Evolutionary conservation across 164 flowering plant species (phyloP).

Genomic region (Brasenia schreberi): DNA sequence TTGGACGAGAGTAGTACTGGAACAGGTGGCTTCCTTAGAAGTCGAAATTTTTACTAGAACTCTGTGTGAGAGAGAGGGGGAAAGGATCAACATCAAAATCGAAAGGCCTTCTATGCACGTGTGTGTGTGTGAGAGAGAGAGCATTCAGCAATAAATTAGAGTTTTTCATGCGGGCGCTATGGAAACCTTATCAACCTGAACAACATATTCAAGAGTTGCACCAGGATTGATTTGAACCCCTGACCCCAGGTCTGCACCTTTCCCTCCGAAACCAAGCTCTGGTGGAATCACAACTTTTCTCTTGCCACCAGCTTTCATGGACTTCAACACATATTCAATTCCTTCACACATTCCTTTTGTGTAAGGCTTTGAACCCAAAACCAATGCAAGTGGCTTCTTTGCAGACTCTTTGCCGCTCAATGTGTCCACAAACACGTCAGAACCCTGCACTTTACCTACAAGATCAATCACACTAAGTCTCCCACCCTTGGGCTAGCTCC

Average conservation of each 20-base stretch:
- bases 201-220: slow-evolving; percentile 62
- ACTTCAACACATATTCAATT: slow-evolving; percentile 45
- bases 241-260: slow-evolving; percentile 66
- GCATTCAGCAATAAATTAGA: background rate
- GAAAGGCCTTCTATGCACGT: too few relatives aligned
- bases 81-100: too few relatives aligned
- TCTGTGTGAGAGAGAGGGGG: too few relatives aligned
- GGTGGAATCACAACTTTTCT: slow-evolving; percentile 67
- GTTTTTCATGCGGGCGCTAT: slow-evolving; percentile 55
- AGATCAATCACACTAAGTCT: slow-evolving; percentile 66
- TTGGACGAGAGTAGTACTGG: too few relatives aligned
- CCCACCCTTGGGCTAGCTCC: slow-evolving; percentile 62
- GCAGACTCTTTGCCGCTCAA: slow-evolving; percentile 22
- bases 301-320: slow-evolving; percentile 77
- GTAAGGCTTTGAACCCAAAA: slow-evolving; percentile 85
- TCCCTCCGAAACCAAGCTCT: slow-evolving; percentile 57
- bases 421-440: slow-evolving; percentile 57
- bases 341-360: slow-evolving; percentile 90
- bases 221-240: slow-evolving; percentile 59
- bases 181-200: slow-evolving; percentile 73
- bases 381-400: slow-evolving; percentile 61
- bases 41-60: too few relatives aligned
- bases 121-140: background rate
- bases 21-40: too few relatives aligned
- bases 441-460: slow-evolving; percentile 45